Evolutionary conservation across 768 basidiomycete genomes (phyloP), one percentile per base, ranked within the genome.

Genomic region (Tricholoma terreum): DNA sequence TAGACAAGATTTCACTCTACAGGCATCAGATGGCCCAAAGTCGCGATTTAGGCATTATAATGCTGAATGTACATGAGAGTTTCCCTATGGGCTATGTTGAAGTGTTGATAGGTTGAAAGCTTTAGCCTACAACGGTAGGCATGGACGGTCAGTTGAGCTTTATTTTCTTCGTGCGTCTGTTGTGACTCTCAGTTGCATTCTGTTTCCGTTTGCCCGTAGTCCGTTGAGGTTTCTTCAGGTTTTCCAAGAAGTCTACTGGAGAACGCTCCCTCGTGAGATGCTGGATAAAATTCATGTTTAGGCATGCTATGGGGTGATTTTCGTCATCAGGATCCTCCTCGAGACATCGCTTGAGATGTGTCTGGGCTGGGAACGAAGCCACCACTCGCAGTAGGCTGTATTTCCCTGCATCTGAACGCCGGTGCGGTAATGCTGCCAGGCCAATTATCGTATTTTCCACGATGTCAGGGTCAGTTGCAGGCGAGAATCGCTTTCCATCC

Each of bases 311-410:
- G n/a, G 77, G 77, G 58, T 79, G 77, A 0, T 65, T 67, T 17
- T 72, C 70, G 1, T 57, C 38, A 50, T 77, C 75, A 1, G 72
- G 71, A 56, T 78, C 77, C 58, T 75, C 74, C n/a, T 69, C 67
- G 3, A 71, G 34, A 50, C 73, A 75, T 9, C 76, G 65, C 55
- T 76, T 75, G 50, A 78, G 65, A 15, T 69, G 69, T 2, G 73
- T 62, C 3, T 72, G 67, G 1, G 77, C 76, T 19, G 77, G 77
- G 61, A 77, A 78, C 1, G 77, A 75, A 0, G 69, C 75, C 7
- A 79, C 57, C 5, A 75, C 71, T 15, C 77, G 74, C n/a, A 78
- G 58, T 4, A 79, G 66, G 58, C 75, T 73, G 61, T 74, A 77
- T 55, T 61, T 66, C n/a, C 77, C 77, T 5, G 67, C 69, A 42